Evolutionary conservation across 306 rosid genomes (phyloP).

Genomic region (Psophocarpus tetragonolobus): DNA sequence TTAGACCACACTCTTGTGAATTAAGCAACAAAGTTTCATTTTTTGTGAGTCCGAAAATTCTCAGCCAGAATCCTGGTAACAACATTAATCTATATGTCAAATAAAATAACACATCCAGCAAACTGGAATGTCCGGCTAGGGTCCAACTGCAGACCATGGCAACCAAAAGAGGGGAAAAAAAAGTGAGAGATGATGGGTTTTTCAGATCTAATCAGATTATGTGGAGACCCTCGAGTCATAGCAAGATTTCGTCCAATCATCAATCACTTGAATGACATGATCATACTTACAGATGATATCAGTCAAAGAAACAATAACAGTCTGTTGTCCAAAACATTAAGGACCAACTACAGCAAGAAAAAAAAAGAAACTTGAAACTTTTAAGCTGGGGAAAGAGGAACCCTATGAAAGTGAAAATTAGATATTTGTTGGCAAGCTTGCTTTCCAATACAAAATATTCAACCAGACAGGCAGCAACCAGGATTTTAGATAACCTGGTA

Average conservation of each 20-base stretch:
- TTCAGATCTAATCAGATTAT: constrained; percentile 1
- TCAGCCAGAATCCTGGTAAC: constrained; percentile 14
- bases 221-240: neutral
- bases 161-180: neutral
- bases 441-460: neutral
- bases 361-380: neutral
- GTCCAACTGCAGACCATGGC: neutral
- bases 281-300: neutral
- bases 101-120: neutral
- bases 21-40: neutral
- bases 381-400: constrained; percentile 7
- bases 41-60: neutral
- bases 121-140: neutral
- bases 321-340: neutral
- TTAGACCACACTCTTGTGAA: neutral
- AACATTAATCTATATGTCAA: neutral
- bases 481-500: constrained; percentile 7
- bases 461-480: neutral
- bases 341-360: neutral
- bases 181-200: neutral
- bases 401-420: constrained; percentile 6
- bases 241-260: constrained; percentile 16
- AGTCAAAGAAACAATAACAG: neutral
- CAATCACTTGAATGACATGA: neutral
- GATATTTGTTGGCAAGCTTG: neutral